Base-by-base conservation (phyloP, 768 basidiomycete genomes). In the Panaeolus papilionaceus region DNA sequence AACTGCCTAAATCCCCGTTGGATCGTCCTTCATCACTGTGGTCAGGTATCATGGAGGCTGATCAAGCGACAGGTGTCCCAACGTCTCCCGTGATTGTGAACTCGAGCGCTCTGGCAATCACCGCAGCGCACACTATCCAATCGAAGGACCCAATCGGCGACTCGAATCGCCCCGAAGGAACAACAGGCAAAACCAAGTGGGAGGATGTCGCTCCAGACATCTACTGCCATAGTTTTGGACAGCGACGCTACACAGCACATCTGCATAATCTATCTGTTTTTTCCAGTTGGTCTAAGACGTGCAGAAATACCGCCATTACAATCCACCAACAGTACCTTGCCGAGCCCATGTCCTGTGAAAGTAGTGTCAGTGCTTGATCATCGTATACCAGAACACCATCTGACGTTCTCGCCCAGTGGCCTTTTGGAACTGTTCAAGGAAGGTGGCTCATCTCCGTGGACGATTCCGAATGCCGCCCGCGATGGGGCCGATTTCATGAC, bases 231-330 rank as follows among this genome's bases (percentile, higher is more conserved):
- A 74, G 71, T 10, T 79, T 73, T 63, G 76, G 75, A 20, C 74
- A 68, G 4, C 70, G 76, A 65, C 75, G 77, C 61, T 80, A 79
- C 54, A 75, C 75, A 26, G 79, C 79, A 26, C 69, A 67, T 23
- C 64, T 81, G 28, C 49, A 69, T 65, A 73, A 76, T 45, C 39
- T 74, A 33, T 72, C 79, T 6, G 70, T 76, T 42, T 75, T 76
- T 65, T 63, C 73, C 10, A 71, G 76, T 61, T 74, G 76, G 76
- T 72, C 61, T 38, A 63, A 67, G 20, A 67, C 72, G 11, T 80
- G 78, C 70, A 68, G 72, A 38, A 69, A 73, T 18, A 78, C 76
- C 18, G 69, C 70, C 12, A 73, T 76, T 45, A 70, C 66, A 38
- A 79, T 81, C 37, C 72, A 74, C 38, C 78, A 75, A 0, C 69